Percentiles rank a stretch among this genome's conserved stretches.
These are phyloP conservation scores for Stenocarpella maydis DNA, from an alignment of 2,329 filamentous ascomycete genomes.

Conservation along the genomic window DNA sequence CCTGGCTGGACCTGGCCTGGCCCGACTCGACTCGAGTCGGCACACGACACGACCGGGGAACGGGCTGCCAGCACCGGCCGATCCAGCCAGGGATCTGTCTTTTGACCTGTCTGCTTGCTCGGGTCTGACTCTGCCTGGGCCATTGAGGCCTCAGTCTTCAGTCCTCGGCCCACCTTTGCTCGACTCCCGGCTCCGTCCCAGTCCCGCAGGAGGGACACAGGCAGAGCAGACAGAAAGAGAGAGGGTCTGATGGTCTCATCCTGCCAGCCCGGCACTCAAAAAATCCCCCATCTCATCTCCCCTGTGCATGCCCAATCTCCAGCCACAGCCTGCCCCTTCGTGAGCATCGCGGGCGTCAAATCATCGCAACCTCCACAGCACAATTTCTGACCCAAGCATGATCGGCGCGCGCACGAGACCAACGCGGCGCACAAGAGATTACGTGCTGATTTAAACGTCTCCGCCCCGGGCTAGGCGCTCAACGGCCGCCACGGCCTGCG, in stretches of 20 bases:
- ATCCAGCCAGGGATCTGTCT: not conserved
- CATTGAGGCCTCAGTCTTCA: constrained; percentile 10
- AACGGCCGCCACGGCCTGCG: constrained; percentile 12
- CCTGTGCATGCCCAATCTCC: constrained; percentile 23
- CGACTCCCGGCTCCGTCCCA: not conserved
- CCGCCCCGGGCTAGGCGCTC: constrained; percentile 25
- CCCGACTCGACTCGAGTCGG: not conserved
- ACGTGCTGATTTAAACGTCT: constrained; percentile 32
- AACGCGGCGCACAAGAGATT: constrained; percentile 29
- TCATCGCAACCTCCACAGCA: constrained; percentile 31
- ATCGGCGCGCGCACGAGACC: constrained; percentile 31
- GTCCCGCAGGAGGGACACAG: not conserved
- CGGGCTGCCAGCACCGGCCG: constrained; percentile 15
- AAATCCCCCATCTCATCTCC: constrained; percentile 24
- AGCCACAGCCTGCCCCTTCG: constrained; percentile 5
- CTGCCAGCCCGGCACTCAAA: constrained; percentile 1
- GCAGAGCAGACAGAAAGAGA: not conserved
- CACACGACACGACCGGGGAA: constrained; percentile 12
- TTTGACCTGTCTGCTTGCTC: not conserved
- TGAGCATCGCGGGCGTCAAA: constrained; percentile 10
- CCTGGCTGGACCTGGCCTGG: not conserved
- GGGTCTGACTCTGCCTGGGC: constrained; percentile 1
- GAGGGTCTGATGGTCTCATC: constrained; percentile 10
- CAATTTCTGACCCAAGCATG: constrained; percentile 33
- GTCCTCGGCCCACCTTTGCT: not conserved